Conservation (phyloP, 1,139 yeast genomes). For the Nakaseomyces kungkrabaensis region DNA sequence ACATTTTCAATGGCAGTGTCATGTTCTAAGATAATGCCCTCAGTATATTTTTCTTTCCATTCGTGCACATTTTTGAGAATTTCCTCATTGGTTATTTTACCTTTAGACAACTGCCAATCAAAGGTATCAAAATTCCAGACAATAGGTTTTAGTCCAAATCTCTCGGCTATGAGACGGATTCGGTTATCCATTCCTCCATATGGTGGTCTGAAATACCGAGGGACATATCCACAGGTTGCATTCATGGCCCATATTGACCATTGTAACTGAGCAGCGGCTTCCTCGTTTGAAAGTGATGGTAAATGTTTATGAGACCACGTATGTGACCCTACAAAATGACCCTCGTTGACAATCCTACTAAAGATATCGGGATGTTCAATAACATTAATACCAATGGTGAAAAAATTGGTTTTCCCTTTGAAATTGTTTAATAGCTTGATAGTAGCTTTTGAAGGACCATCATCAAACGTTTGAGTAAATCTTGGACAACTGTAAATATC, state of each 20-base stretch:
- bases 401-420: constrained; percentile 58
- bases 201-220: constrained; percentile 93
- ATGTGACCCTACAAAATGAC: constrained; percentile 80
- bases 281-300: constrained; percentile 67
- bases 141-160: constrained; percentile 83
- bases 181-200: constrained; percentile 90
- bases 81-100: constrained; percentile 35
- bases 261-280: constrained; percentile 77
- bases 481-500: constrained; percentile 68
- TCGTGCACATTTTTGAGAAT: constrained; percentile 45
- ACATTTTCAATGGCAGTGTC: constrained; percentile 66
- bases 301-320: constrained; percentile 88
- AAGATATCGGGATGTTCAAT: constrained; percentile 70
- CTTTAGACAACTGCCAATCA: constrained; percentile 69
- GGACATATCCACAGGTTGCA: constrained; percentile 82
- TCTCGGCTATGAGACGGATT: constrained; percentile 68
- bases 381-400: constrained; percentile 74
- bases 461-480: constrained; percentile 85
- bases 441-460: constrained; percentile 81
- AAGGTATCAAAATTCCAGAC: constrained; percentile 88
- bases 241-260: constrained; percentile 99
- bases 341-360: constrained; percentile 41
- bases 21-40: constrained; percentile 76
- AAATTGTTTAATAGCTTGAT: constrained; percentile 45
- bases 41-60: constrained; percentile 39